phyloP scores from a whole-genome alignment of 352 stramenopile genomes.

The Lagenidium giganteum region DNA sequence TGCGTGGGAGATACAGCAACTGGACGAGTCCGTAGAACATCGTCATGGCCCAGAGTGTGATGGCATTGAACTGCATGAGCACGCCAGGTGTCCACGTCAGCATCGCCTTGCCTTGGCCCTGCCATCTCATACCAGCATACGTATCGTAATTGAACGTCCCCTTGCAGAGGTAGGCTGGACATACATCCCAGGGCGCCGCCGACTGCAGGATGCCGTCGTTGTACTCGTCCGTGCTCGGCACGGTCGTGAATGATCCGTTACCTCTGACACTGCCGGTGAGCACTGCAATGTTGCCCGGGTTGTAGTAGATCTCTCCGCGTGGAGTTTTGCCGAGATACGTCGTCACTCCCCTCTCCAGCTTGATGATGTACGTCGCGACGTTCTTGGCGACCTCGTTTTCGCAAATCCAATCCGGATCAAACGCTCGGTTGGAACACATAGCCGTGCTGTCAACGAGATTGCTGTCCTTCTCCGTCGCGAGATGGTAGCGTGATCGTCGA shows the following conservation, averaged over 20 bases:
- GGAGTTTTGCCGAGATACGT: conserved; percentile 12
- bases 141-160: conserved; percentile 10
- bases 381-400: conserved; percentile 16
- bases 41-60: conserved; percentile 15
- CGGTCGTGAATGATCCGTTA: conserved; percentile 2
- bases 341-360: conserved; percentile 6
- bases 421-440: conserved; percentile 17
- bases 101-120: conserved; percentile 14
- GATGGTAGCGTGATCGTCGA: conserved; percentile 10
- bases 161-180: conserved; percentile 6
- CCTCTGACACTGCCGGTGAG: conserved; percentile 7
- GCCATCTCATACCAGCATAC: conserved; percentile 10
- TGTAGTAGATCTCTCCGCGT: conserved; percentile 15
- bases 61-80: conserved; percentile 20
- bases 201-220: conserved; percentile 14
- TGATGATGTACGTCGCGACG: conserved; percentile 11
- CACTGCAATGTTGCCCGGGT: conserved; percentile 10
- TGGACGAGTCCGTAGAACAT: conserved; percentile 12
- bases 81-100: conserved; percentile 14
- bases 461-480: neutral
- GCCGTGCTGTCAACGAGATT: conserved; percentile 14
- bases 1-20: conserved; percentile 10
- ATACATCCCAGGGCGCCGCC: conserved; percentile 18
- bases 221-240: conserved; percentile 20
- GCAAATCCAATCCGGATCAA: conserved; percentile 18